A percentile compares a stretch with the other conserved stretches of the same genome.
These are phyloP conservation scores for Didymella exigua DNA, from an alignment of 2,329 filamentous ascomycete species.

Conservation along the genomic window DNA sequence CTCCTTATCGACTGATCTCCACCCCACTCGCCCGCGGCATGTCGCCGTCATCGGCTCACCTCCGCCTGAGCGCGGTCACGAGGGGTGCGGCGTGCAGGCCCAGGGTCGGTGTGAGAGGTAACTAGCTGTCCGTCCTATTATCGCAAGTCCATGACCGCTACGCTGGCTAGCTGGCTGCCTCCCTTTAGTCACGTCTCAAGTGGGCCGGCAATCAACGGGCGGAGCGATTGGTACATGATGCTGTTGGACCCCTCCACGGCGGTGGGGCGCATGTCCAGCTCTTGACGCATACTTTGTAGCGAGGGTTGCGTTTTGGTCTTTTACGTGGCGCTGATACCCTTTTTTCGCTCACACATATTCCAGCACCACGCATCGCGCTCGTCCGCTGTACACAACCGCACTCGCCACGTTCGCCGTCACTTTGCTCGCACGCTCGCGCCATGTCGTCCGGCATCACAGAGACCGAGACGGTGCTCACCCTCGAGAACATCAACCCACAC, in stretches of 20 bases:
- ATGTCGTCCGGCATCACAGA: conserved; percentile 50
- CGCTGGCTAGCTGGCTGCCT: background rate
- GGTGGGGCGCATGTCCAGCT: conserved; percentile 6
- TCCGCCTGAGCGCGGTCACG: background rate
- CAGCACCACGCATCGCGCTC: background rate
- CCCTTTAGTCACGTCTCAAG: background rate
- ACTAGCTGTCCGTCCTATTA: background rate
- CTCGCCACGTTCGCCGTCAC: background rate
- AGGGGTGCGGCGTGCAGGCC: background rate
- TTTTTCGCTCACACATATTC: background rate
- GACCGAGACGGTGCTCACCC: conserved; percentile 61
- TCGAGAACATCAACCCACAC: conserved; percentile 91
- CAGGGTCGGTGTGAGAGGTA: background rate
- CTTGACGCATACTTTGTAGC: conserved; percentile 11
- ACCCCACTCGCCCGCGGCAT: conserved; percentile 18
- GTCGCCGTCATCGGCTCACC: conserved; percentile 43
- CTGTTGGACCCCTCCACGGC: conserved; percentile 8
- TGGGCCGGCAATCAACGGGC: conserved; percentile 1
- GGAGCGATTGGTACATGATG: background rate
- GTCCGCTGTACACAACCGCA: background rate
- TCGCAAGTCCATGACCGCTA: background rate
- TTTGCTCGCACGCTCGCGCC: conserved; percentile 46
- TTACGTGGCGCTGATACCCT: background rate
- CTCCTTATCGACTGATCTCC: background rate
- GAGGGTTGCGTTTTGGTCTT: background rate